Evolutionary conservation across 768 basidiomycete species (phyloP), one percentile per base, ranked within the genome.

Genomic region (Coprinopsis marcescibilis): DNA sequence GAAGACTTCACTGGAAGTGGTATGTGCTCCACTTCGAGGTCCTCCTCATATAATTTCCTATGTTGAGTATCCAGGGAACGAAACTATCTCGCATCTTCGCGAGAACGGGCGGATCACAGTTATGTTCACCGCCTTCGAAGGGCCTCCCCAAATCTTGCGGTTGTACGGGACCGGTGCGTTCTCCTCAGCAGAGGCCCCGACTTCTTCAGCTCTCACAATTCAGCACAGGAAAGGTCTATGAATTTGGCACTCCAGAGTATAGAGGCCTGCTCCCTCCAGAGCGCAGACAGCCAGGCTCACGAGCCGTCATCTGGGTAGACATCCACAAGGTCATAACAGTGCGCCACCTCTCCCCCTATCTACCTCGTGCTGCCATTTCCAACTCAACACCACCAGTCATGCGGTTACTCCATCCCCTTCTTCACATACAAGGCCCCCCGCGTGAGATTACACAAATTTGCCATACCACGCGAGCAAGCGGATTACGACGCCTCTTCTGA

Each of bases 91-190:
- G 1, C 81, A 83, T 52, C 42, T 83, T 23, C 69, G 75, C 17
- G 80, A 84, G 50, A 84, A 84, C 53, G 76, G 72, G 1, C 64
- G 83, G 19, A 72, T 84, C 25, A 83, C 81, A 0, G 64, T 83
- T 46, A 60, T 83, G 59, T 83, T 85, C 61, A 67, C 65, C 50
- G 78, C 80, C 0, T 82, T 84, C 39, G 73, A 78, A 34, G 81
- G 80, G 1, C 72, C 76, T 0, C 78, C 81, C 0, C 70, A 71
- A n/a, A 80, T 83, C 51, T 55, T 72, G 13, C 67, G 81, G 19
- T 63, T 83, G 11, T 85, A 76, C 55, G 81, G 81, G 6, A 76
- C 56, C 58, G 80, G 81, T 77, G 27, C 12, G 58, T 40, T 6
- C 19, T 21, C 11, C 14, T 45, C 29, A 4, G 12, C 4, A 20